Conservation (phyloP, 2,329 filamentous ascomycete species). For the Fusarium illudens region DNA sequence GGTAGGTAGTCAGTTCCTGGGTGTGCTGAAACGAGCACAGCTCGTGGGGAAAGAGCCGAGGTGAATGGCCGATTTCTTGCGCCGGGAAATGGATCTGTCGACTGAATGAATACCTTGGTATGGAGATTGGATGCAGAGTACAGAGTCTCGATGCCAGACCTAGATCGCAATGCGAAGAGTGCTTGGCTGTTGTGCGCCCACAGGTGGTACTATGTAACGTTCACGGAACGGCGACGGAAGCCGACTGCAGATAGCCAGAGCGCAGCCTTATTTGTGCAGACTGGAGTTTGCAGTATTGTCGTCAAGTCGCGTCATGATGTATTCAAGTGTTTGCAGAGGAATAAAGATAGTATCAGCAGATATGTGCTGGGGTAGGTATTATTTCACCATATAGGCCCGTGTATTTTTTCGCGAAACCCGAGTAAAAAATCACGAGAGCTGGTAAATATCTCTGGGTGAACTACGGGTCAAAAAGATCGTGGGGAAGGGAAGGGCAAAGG, state of each 20-base stretch:
- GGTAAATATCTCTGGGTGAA: not conserved
- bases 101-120: not conserved
- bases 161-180: conserved; percentile 27
- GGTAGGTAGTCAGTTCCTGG: conserved; percentile 12
- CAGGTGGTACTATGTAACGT: conserved; percentile 24
- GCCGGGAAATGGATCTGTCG: not conserved
- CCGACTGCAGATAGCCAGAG: conserved; percentile 17
- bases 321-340: not conserved
- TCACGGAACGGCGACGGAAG: conserved; percentile 28
- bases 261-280: conserved; percentile 17
- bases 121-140: too few species aligned
- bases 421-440: not conserved
- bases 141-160: not conserved
- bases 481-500: not conserved
- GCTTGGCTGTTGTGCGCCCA: conserved; percentile 15
- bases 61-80: not conserved
- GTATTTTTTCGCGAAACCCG: not conserved
- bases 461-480: not conserved
- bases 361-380: not conserved
- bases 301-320: not conserved
- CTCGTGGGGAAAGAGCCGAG: conserved; percentile 11
- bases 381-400: not conserved
- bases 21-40: conserved; percentile 1
- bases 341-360: not conserved
- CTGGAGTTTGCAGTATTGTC: not conserved